A percentile compares a stretch with the other conserved stretches of the same genome.
Evolutionary conservation across 371 early-diverging fungal species (phyloP).

Genomic region (Rhizopus microsporus): DNA sequence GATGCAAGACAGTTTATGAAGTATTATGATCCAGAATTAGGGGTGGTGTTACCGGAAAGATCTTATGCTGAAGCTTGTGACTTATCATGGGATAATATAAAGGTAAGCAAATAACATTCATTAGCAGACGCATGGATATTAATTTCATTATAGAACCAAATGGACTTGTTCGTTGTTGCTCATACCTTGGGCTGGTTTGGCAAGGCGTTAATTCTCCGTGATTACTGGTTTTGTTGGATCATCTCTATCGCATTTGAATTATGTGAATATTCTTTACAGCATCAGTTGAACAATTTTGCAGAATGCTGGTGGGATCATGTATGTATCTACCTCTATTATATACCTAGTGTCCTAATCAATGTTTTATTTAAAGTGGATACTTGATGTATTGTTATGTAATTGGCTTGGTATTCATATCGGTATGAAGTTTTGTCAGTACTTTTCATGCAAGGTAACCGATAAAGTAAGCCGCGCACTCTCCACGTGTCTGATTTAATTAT

Average conservation of each 20-base stretch:
- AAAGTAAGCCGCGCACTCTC: neutral
- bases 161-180: constrained; percentile 93
- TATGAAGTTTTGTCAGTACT: constrained; percentile 96
- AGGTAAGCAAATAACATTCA: constrained; percentile 41
- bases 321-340: constrained; percentile 26
- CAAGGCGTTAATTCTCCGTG: constrained; percentile 90
- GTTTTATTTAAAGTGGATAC: constrained; percentile 79
- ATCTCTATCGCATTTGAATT: constrained; percentile 92
- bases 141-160: constrained; percentile 59
- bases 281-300: constrained; percentile 96
- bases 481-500: constrained; percentile 1
- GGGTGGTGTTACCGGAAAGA: constrained; percentile 84
- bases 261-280: constrained; percentile 92
- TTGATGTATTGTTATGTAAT: constrained; percentile 94
- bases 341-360: constrained; percentile 1
- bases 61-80: constrained; percentile 91
- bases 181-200: constrained; percentile 96
- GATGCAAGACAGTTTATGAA: constrained; percentile 80
- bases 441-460: constrained; percentile 78
- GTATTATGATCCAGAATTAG: constrained; percentile 80
- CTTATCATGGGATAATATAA: constrained; percentile 72
- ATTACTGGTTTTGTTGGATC: constrained; percentile 96
- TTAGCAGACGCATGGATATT: neutral
- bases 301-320: constrained; percentile 99
- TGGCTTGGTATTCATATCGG: constrained; percentile 94